A percentile compares a stretch with the other conserved stretches of the same genome.
These are phyloP conservation scores for Kwoniella dejecticola DNA, from an alignment of 768 basidiomycete species.

Conservation along the genomic window DNA sequence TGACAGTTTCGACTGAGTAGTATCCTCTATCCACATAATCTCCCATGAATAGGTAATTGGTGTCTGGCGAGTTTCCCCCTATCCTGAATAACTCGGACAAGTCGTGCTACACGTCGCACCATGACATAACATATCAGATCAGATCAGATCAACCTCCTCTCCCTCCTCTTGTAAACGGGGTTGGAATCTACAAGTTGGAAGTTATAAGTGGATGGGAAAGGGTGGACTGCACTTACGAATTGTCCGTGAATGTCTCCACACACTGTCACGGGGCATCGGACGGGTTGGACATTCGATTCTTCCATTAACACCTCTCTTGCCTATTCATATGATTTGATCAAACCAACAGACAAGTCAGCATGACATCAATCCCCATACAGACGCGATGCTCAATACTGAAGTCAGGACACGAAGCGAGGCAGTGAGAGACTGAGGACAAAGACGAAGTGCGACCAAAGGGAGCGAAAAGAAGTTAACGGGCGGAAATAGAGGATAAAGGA, in stretches of 20 bases:
- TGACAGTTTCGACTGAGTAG: slow-evolving; percentile 99
- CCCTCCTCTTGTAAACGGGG: no score
- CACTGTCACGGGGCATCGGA: slow-evolving; percentile 97
- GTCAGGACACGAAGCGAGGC: no score
- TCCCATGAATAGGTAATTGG: slow-evolving; percentile 99
- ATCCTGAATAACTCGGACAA: slow-evolving; percentile 98
- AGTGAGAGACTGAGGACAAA: not conserved
- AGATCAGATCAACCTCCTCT: no score
- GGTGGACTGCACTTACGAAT: slow-evolving; percentile 98
- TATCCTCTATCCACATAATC: slow-evolving; percentile 99
- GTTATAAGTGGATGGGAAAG: no score
- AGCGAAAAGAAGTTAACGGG: not conserved
- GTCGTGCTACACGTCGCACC: slow-evolving; percentile 99
- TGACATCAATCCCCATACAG: slow-evolving; percentile 8
- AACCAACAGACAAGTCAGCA: slow-evolving; percentile 2
- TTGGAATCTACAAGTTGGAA: no score
- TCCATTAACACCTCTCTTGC: slow-evolving; percentile 98
- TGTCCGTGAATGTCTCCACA: slow-evolving; percentile 99
- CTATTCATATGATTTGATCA: slow-evolving; percentile 58
- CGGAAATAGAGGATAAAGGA: slow-evolving; percentile 12
- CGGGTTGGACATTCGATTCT: slow-evolving; percentile 98
- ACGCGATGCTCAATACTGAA: no score
- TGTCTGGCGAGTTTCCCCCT: slow-evolving; percentile 98
- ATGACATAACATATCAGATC: no score
- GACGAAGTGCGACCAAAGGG: not conserved